Conservation (phyloP, 2,329 filamentous ascomycete genomes). For the Apiospora aurea region DNA sequence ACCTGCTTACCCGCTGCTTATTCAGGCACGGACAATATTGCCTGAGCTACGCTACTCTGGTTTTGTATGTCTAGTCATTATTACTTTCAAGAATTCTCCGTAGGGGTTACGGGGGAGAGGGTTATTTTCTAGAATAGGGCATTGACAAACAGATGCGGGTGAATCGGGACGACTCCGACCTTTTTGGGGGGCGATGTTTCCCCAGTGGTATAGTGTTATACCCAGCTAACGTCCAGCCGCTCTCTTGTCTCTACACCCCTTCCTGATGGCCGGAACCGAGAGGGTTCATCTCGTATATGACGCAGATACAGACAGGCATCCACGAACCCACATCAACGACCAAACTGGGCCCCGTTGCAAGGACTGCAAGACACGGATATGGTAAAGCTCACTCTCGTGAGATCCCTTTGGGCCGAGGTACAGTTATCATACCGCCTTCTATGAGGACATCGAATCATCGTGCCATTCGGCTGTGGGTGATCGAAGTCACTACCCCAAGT, state of each 20-base stretch:
- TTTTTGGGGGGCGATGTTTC: neutral
- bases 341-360: neutral
- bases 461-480: neutral
- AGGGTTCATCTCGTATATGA: neutral
- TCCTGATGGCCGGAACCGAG: neutral
- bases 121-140: neutral
- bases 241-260: neutral
- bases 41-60: neutral
- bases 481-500: neutral
- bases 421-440: neutral
- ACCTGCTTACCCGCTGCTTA: neutral
- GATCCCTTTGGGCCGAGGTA: neutral
- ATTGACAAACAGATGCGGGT: neutral
- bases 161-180: neutral
- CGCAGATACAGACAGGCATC: neutral
- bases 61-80: no score
- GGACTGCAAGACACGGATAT: neutral
- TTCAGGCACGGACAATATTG: neutral
- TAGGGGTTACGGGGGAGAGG: neutral
- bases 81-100: neutral
- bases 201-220: neutral
- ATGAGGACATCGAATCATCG: neutral
- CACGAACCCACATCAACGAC: neutral
- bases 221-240: neutral
- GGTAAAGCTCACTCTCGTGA: neutral